Evolutionary conservation across 164 flowering plant genomes (phyloP).

Genomic region (Buxus sempervirens): DNA sequence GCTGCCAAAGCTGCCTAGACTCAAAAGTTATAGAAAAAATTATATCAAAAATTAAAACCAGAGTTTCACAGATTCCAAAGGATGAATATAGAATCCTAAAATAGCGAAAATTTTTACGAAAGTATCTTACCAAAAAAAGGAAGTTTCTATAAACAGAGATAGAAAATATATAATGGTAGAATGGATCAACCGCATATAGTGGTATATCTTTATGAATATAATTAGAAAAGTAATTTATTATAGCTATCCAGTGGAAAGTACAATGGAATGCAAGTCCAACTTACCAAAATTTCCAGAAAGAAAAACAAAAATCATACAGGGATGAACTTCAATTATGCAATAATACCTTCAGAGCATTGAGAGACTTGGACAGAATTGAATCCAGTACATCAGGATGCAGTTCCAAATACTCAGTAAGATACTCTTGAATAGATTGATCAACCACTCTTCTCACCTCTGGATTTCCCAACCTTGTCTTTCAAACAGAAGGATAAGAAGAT

Average conservation of each 20-base stretch:
- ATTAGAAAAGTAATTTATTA: not conserved
- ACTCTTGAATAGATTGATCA: conserved; percentile 86
- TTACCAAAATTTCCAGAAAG: not conserved
- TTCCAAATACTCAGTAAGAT: conserved; percentile 88
- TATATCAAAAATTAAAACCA: not conserved
- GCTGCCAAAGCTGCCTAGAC: conserved; percentile 92
- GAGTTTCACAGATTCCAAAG: not conserved
- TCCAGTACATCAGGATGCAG: conserved; percentile 96
- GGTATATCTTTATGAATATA: not conserved
- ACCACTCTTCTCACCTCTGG: conserved; percentile 97
- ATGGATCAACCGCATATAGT: not conserved
- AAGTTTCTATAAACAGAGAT: too few relatives aligned
- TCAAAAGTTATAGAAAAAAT: conserved; percentile 10
- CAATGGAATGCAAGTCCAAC: not conserved
- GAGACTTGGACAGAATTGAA: conserved; percentile 79
- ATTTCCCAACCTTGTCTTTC: conserved; percentile 94
- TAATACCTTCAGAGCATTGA: conserved; percentile 88
- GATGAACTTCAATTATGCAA: not conserved
- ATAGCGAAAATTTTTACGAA: not conserved
- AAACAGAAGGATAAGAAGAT: conserved; percentile 7
- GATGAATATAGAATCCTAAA: not conserved
- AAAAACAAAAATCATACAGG: conserved; percentile 1
- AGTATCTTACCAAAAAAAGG: too few relatives aligned
- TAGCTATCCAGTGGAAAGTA: not conserved
- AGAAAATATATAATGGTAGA: too few relatives aligned